Conservation (phyloP, 768 basidiomycete genomes). For the Galerina marginata region DNA sequence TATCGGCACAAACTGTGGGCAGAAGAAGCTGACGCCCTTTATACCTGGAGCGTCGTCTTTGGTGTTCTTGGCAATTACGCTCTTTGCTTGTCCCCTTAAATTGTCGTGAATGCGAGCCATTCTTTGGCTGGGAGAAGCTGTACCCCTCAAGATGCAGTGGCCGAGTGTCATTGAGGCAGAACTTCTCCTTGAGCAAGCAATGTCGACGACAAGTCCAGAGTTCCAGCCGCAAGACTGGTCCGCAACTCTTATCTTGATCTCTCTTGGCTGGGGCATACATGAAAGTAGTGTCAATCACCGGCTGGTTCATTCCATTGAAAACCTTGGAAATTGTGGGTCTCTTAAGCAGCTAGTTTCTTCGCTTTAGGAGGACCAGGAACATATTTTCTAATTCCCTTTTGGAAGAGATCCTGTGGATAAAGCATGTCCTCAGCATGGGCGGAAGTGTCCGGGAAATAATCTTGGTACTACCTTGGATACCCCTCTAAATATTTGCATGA, state of each 20-base stretch:
- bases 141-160: too few relatives aligned
- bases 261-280: too few relatives aligned
- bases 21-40: slow-evolving; percentile 17
- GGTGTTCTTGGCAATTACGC: slow-evolving; percentile 14
- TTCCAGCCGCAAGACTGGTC: too few relatives aligned
- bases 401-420: slow-evolving; percentile 36
- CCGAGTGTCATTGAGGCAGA: too few relatives aligned
- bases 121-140: too few relatives aligned
- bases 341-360: slow-evolving; percentile 1
- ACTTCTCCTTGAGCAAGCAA: too few relatives aligned
- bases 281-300: too few relatives aligned
- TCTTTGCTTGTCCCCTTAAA: background rate
- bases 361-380: slow-evolving; percentile 13
- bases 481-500: slow-evolving; percentile 63
- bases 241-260: too few relatives aligned
- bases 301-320: too few relatives aligned
- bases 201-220: too few relatives aligned
- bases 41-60: slow-evolving; percentile 12
- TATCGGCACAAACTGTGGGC: background rate
- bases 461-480: slow-evolving; percentile 64
- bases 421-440: background rate
- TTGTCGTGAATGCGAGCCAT: too few relatives aligned
- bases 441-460: background rate
- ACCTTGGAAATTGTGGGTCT: too few relatives aligned
- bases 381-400: slow-evolving; percentile 37